Base-by-base conservation (phyloP, 805 yeast species). In the Diddensiella transvaalensis region DNA sequence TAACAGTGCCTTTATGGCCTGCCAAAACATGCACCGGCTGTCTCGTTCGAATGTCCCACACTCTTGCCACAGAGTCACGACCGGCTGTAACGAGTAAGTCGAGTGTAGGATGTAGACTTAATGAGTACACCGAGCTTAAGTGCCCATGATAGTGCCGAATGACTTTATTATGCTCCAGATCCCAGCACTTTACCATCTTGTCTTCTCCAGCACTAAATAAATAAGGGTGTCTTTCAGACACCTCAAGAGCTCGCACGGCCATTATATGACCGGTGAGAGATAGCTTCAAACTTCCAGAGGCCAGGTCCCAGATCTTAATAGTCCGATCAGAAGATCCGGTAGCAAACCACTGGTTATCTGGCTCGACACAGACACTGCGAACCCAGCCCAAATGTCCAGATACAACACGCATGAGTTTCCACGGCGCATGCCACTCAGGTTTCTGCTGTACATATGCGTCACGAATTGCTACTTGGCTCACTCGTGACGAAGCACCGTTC, bases 381-480 rank as follows among this genome's bases (percentile, higher is more conserved):
- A 93, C 88, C 90, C 97, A 90, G 0, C 99, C 99, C 35, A 78
- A 75, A 63, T 93, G 99, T 2, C 98, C 98, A 1, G 86, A 80
- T 0, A 91, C 73, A 2, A 91, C 88, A 48, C 84, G 73, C 61
- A 72, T 74, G 3, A 87, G 72, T 56, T 79, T 78, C 96, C 96
- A 88, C 2, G 81, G 78, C 1, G 79, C 77, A 60, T 79, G 87
- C 76, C 68, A 63, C 22, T 58, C 61, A 2, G 69, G 66, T 40
- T 52, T 51, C n/a, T 40, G 51, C 13, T 33, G 46, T 26, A 47
- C 40, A 22, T 49, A 49, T 40, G 3, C 55, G 46, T 40, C 43
- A 5, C 21, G 22, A 4, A 26, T 11, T 13, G 30, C 11, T 21
- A 22, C 13, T 17, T 6, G 10, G 23, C 18, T 38, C 19, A 5